phyloP scores from a whole-genome alignment of 495 filamentous ascomycete genomes.

The Hypoxylon perforatum region DNA sequence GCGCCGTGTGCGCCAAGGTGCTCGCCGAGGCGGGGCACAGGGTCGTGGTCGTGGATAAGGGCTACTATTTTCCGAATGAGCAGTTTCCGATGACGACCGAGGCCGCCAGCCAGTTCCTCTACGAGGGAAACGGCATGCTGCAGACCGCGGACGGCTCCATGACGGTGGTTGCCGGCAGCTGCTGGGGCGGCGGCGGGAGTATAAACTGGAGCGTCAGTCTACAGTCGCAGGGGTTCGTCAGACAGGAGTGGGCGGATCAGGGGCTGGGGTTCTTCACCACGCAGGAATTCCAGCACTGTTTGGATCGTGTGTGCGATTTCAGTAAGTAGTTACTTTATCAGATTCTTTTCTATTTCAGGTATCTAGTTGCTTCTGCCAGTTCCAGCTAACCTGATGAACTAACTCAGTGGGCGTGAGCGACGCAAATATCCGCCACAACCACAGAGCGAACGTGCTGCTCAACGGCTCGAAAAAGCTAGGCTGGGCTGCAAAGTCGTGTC shows the following conservation, averaged over 20 bases:
- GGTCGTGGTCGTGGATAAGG: conserved; percentile 87
- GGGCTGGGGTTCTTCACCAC: conserved; percentile 83
- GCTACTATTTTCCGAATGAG: conserved; percentile 75
- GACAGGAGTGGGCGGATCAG: conserved; percentile 81
- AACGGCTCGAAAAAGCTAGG: conserved; percentile 83
- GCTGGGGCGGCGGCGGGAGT: conserved; percentile 88
- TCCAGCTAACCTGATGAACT: conserved; percentile 52
- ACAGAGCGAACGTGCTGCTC: conserved; percentile 72
- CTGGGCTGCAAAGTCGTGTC: conserved; percentile 73
- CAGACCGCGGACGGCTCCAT: conserved; percentile 72
- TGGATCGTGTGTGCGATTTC: conserved; percentile 70
- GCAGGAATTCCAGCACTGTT: conserved; percentile 75
- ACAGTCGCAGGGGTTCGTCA: conserved; percentile 82
- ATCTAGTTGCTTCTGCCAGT: neutral
- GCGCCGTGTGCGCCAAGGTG: conserved; percentile 83
- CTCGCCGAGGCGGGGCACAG: conserved; percentile 77
- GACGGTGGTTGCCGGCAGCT: conserved; percentile 72
- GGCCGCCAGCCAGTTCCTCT: conserved; percentile 69
- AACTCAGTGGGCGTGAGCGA: conserved; percentile 78
- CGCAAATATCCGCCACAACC: conserved; percentile 74
- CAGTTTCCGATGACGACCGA: conserved; percentile 77
- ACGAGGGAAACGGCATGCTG: conserved; percentile 65
- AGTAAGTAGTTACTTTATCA: conserved; percentile 37
- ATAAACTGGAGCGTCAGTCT: conserved; percentile 90
- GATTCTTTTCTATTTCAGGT: no score